Conservation (phyloP, 2,329 filamentous ascomycete species). For the Tolypocladium nubicola region DNA sequence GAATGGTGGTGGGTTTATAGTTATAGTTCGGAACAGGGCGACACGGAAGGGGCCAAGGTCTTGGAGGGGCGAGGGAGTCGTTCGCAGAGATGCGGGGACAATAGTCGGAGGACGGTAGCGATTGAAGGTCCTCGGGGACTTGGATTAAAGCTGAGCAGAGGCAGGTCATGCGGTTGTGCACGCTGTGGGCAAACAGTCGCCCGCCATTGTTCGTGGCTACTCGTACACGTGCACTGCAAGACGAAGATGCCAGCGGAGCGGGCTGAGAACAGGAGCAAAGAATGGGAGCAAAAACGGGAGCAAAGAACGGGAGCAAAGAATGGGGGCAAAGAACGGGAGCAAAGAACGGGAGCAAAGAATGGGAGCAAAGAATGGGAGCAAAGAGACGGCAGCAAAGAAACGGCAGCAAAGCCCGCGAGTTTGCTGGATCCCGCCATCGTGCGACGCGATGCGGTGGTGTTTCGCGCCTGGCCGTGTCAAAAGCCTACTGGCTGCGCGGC, state of each 20-base stretch:
- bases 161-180: background rate
- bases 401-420: background rate
- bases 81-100: background rate
- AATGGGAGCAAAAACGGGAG: no score
- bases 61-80: background rate
- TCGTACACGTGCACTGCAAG: background rate
- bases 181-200: background rate
- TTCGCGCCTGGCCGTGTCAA: background rate
- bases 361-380: background rate
- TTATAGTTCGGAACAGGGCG: background rate
- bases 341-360: background rate
- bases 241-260: background rate
- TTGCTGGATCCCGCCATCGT: background rate
- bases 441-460: background rate
- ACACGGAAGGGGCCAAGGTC: background rate
- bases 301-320: background rate
- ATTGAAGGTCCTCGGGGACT: background rate
- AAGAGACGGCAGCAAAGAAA: background rate
- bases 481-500: background rate
- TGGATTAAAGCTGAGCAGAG: background rate
- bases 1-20: background rate
- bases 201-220: background rate
- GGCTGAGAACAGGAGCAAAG: background rate
- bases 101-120: background rate
- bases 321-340: background rate